Evolutionary conservation across 345 rosid genomes (phyloP), one percentile per base, ranked within the genome.

Genomic region (Carallia brachiata): DNA sequence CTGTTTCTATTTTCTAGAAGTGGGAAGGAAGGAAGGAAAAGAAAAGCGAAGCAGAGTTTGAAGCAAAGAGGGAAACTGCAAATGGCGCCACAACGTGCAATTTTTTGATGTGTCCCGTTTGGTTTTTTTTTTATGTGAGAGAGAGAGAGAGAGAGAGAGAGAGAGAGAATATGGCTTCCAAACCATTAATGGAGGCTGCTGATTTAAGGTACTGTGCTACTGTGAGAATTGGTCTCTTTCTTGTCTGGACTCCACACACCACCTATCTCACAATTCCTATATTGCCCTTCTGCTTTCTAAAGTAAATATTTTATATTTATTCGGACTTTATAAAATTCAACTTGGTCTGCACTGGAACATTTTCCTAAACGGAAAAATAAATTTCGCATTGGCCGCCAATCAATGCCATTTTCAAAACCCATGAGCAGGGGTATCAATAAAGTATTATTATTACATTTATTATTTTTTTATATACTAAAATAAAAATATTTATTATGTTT

Each of bases 221-320:
- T 56, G 60, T 9, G 15, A 19, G 31, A 56, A 23, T 5, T 9
- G 32, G 60, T 56, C 60, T 8, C 31, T 27, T 23, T 56, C 60
- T 56, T 56, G 60, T 56, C 60, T 56, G 60, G 32, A 56, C 60
- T 56, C 60, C 60, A 27, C 32, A 56, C 3, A 18, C 60, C 7
- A 19, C 6, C 16, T 23, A 23, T 23, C 3, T 9, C 10, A 8
- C 60, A 56, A 56, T 56, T 56, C 27, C 60, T 23, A 27, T 56
- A 56, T 56, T 56, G 31, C 60, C 60, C 60, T 44, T 7, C 6
- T 0, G 23, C 23, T 23, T 23, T 23, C 23, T 23, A 23, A 23
- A 23, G 23, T 23, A 23, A 23, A 23, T 23, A 23, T 23, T 23
- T 23, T 23, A 23, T 23, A 23, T 23, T 23, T 23, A 23, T 23